Percentiles rank a stretch among this genome's conserved stretches.
Conservation (phyloP, 495 filamentous ascomycete genomes). For the Copromyces sp. region DNA sequence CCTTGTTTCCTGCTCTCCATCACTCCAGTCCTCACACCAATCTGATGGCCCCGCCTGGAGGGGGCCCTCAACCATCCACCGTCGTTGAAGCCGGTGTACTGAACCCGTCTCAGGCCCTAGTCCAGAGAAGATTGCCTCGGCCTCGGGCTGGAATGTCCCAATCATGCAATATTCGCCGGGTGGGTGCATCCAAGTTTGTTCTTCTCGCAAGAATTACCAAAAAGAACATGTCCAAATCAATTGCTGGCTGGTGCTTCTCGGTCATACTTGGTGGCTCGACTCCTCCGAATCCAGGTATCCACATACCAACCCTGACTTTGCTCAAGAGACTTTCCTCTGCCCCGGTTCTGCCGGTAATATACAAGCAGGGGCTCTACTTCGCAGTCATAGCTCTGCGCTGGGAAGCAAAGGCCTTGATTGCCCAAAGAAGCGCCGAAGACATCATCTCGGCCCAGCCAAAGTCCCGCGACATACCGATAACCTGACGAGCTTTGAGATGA, state of each 20-base stretch:
- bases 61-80: not conserved
- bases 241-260: not conserved
- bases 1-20: not conserved
- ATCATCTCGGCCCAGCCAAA: not conserved
- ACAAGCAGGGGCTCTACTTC: not conserved
- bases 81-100: not conserved
- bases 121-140: not conserved
- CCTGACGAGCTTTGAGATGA: not conserved
- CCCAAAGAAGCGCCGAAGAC: not conserved
- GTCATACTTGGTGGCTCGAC: not conserved
- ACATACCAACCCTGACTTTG: not conserved
- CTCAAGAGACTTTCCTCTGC: not conserved
- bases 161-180: not conserved
- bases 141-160: not conserved
- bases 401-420: no score
- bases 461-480: not conserved
- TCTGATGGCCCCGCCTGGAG: not conserved
- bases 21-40: not conserved
- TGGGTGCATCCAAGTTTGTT: not conserved
- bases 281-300: not conserved
- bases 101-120: not conserved
- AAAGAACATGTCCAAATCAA: not conserved
- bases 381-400: not conserved
- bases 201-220: not conserved
- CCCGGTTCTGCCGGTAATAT: not conserved